Percentiles rank a stretch among this genome's conserved stretches.
Evolutionary conservation across 176 grass and related monocot species (phyloP).

Genomic region (Typha latifolia): DNA sequence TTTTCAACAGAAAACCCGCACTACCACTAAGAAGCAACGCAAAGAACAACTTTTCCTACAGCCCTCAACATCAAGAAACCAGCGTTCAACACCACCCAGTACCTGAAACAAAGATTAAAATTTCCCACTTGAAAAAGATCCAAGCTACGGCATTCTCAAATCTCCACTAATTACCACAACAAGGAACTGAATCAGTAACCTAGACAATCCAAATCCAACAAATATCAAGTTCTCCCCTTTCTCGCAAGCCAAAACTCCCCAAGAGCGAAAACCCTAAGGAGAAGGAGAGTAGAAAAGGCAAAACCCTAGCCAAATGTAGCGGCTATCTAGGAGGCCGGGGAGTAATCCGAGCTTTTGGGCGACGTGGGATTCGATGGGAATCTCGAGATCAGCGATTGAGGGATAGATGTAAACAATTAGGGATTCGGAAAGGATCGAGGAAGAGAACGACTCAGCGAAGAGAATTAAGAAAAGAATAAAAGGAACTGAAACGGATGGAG

Average conservation of each 20-base stretch:
- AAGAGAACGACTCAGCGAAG: neutral
- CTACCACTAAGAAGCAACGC: neutral
- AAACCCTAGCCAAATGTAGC: slow-evolving; percentile 3
- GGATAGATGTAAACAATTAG: neutral
- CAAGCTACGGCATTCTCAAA: neutral
- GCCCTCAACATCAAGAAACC: neutral
- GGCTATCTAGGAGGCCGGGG: neutral
- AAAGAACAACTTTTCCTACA: neutral
- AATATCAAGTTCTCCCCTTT: neutral
- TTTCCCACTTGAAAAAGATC: neutral
- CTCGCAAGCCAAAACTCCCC: neutral
- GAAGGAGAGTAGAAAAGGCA: neutral
- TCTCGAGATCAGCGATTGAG: neutral
- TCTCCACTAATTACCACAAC: neutral
- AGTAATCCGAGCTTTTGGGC: neutral
- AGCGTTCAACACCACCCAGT: neutral
- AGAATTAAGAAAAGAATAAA: neutral
- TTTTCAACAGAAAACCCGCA: neutral
- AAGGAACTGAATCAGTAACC: neutral
- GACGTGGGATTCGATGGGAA: neutral
- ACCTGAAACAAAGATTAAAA: neutral
- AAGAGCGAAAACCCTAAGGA: neutral
- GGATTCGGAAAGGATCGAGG: neutral
- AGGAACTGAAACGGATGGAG: neutral
- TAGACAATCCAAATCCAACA: neutral